Percentiles rank a stretch among this genome's conserved stretches.
These are phyloP conservation scores for Alternaria sp. DNA, from an alignment of 2,329 filamentous ascomycete genomes.

Conservation along the genomic window DNA sequence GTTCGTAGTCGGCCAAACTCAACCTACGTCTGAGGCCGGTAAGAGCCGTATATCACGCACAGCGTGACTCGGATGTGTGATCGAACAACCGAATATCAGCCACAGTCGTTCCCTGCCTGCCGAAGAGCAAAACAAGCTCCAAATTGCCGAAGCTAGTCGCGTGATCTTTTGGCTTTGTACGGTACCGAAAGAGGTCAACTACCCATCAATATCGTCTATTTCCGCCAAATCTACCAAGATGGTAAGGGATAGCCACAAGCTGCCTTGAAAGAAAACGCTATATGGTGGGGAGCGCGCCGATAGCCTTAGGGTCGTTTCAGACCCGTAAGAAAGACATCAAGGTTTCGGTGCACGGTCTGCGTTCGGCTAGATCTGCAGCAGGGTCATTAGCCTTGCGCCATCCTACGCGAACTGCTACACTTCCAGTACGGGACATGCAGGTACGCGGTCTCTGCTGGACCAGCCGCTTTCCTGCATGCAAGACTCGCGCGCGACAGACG, in stretches of 20 bases:
- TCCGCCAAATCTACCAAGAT: background rate
- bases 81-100: background rate
- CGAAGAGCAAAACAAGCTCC: background rate
- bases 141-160: background rate
- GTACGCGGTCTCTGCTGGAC: background rate
- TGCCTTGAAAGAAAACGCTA: constrained; percentile 9
- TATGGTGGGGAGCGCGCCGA: background rate
- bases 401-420: constrained; percentile 18
- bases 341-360: constrained; percentile 28
- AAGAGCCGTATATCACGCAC: constrained; percentile 1
- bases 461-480: background rate
- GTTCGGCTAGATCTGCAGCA: constrained; percentile 31
- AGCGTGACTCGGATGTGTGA: background rate
- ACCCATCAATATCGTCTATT: background rate
- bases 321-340: constrained; percentile 24
- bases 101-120: background rate
- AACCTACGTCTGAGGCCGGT: background rate
- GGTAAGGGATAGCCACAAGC: background rate
- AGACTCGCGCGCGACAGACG: background rate
- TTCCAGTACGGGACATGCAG: constrained; percentile 17
- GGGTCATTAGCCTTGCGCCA: constrained; percentile 19
- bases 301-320: constrained; percentile 31
- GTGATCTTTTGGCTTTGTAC: background rate
- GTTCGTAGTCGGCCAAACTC: background rate
- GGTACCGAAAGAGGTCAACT: background rate